Conservation (phyloP, 2,329 filamentous ascomycete genomes). For the Dendryphion nanum region DNA sequence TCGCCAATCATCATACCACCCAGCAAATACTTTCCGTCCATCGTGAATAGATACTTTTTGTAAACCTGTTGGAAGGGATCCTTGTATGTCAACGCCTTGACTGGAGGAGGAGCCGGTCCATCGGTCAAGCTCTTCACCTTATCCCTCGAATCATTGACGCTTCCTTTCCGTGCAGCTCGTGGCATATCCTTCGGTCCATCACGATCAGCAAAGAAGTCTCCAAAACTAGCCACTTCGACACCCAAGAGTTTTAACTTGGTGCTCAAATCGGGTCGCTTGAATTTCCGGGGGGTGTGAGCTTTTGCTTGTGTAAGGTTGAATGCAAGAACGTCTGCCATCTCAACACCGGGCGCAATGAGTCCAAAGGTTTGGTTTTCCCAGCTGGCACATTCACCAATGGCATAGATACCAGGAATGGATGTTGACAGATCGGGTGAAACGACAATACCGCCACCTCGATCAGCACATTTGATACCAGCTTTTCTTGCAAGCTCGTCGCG, state of each 20-base stretch:
- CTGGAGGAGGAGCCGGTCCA: constrained; percentile 57
- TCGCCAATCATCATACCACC: constrained; percentile 99
- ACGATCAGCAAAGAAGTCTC: constrained; percentile 87
- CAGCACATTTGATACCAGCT: constrained; percentile 70
- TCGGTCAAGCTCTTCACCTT: constrained; percentile 55
- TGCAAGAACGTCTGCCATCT: constrained; percentile 88
- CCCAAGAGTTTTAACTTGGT: constrained; percentile 89
- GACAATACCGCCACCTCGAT: constrained; percentile 73
- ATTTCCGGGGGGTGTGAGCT: constrained; percentile 65
- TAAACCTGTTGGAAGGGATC: constrained; percentile 87
- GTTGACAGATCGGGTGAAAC: constrained; percentile 68
- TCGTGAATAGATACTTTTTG: constrained; percentile 90
- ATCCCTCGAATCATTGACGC: constrained; percentile 36
- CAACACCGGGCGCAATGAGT: constrained; percentile 83
- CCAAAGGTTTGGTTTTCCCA: constrained; percentile 87
- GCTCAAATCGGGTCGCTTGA: constrained; percentile 82
- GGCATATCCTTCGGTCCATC: constrained; percentile 79
- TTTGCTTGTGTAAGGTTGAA: constrained; percentile 88
- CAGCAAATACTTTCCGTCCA: constrained; percentile 84
- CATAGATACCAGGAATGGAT: constrained; percentile 71
- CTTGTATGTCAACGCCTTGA: constrained; percentile 84
- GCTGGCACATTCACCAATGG: constrained; percentile 87
- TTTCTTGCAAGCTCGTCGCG: constrained; percentile 72
- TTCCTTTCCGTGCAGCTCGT: constrained; percentile 46
- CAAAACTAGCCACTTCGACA: constrained; percentile 89